phyloP scores from a whole-genome alignment of 768 basidiomycete genomes.

The Boletus sp. region DNA sequence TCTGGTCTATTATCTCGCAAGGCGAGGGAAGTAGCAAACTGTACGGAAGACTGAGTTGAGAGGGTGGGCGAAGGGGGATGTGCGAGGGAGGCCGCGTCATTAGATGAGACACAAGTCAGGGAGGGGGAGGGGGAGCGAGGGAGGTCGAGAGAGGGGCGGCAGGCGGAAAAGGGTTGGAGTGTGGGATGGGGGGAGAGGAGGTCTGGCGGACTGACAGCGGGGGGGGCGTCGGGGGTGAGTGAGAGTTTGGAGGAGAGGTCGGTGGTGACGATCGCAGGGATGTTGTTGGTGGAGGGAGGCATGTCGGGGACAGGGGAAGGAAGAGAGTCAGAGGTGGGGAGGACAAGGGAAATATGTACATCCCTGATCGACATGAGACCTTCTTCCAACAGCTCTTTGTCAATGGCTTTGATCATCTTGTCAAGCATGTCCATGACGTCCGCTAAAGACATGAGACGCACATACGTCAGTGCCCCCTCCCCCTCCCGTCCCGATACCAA shows the following conservation, averaged over 20 bases:
- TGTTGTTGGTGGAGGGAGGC: slow-evolving; percentile 18
- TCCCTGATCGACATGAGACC: too few relatives aligned
- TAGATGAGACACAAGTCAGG: slow-evolving; percentile 30
- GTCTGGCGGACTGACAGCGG: slow-evolving; percentile 7
- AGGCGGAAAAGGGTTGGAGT: not conserved
- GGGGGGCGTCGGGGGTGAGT: slow-evolving; percentile 7
- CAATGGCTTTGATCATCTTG: too few relatives aligned
- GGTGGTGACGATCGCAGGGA: slow-evolving; percentile 35
- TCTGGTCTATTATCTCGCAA: too few relatives aligned
- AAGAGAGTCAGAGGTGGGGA: not conserved
- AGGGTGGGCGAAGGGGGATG: too few relatives aligned
- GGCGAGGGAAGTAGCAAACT: too few relatives aligned
- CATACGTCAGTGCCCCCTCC: too few relatives aligned
- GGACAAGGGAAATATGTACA: slow-evolving; percentile 5
- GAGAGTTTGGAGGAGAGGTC: slow-evolving; percentile 33
- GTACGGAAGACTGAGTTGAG: too few relatives aligned
- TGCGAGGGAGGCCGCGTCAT: too few relatives aligned
- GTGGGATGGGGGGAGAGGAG: slow-evolving; percentile 23
- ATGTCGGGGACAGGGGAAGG: slow-evolving; percentile 7
- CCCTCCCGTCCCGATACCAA: too few relatives aligned
- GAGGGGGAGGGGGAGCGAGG: slow-evolving; percentile 30
- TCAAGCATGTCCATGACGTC: too few relatives aligned
- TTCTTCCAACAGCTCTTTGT: too few relatives aligned
- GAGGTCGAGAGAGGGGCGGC: slow-evolving; percentile 30
- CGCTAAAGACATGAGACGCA: too few relatives aligned